Conservation (phyloP, 2,329 filamentous ascomycete species). For the Chrysoporthe cubensis region DNA sequence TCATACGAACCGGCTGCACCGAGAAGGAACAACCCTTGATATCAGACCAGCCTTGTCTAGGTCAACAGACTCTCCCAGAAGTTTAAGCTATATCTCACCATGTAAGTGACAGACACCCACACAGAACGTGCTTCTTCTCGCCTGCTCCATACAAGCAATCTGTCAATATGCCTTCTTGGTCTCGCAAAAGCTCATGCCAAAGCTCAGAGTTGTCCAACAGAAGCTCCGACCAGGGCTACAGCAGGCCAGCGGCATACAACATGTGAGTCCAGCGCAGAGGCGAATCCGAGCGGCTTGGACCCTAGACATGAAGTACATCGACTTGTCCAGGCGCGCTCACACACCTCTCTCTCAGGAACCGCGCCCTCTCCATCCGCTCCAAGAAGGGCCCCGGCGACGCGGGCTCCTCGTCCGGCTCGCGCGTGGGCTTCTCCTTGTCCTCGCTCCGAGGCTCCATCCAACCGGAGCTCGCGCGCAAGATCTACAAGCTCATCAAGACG, state of each 20-base stretch:
- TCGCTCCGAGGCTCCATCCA: slow-evolving; percentile 84
- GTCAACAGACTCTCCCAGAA: neutral
- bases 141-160: neutral
- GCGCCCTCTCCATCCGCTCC: slow-evolving; percentile 74
- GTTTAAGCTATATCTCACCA: slow-evolving; percentile 15
- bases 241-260: slow-evolving; percentile 7
- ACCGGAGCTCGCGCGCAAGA: slow-evolving; percentile 84
- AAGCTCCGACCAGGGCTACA: slow-evolving; percentile 20
- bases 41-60: neutral
- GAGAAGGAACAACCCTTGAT: slow-evolving; percentile 21
- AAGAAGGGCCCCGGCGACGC: slow-evolving; percentile 53
- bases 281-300: neutral
- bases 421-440: slow-evolving; percentile 80
- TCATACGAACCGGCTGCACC: neutral
- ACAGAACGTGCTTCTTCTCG: neutral
- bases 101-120: slow-evolving; percentile 31
- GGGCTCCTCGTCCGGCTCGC: slow-evolving; percentile 39
- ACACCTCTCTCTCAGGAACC: slow-evolving; percentile 58
- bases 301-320: too few species aligned
- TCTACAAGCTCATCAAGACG: slow-evolving; percentile 92
- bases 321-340: neutral
- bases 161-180: slow-evolving; percentile 24
- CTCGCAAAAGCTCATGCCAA: slow-evolving; percentile 28
- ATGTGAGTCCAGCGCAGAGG: slow-evolving; percentile 18
- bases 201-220: slow-evolving; percentile 27